Evolutionary conservation across 805 yeast genomes (phyloP), one percentile per base, ranked within the genome.

Genomic region (Ogataea salicorniae): DNA sequence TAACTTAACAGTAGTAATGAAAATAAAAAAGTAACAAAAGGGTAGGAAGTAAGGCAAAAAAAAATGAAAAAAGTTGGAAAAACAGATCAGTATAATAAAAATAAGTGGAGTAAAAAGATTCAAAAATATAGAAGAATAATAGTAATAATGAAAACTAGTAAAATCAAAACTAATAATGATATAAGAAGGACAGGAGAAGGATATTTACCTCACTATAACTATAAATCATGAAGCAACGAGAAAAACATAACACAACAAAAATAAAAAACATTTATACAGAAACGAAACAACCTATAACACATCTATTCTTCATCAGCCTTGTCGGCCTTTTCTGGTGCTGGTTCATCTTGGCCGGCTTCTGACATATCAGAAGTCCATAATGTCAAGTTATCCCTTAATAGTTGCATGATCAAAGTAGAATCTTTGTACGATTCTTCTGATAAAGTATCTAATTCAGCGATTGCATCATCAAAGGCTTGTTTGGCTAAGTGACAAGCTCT

Each of bases 381-480:
- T 58, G 98, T 92, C 77, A 92, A 79, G 82, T 92, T 92, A 75
- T 94, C 98, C 77, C 97, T 87, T 71, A 94, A 83, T 71, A 94
- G 83, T 82, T 94, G 98, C 99, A 94, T 94, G 69, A 94, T 94
- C 71, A 94, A 83, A 60, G 98, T 94, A 55, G 97, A 90, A 73
- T 92, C 99, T 74, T 92, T 94, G 83, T 94, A 92, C 59, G 96
- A 87, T 76, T 92, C 99, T 76, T 92, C 99, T 41, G 96, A 87
- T 68, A 92, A 79, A 58, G 97, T 88, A 75, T 92, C 99, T 70
- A 92, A 82, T 76, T 94, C 98, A 56, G 99, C 97, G 69, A 92
- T 95, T 56, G 99, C 99, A 68, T 92, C 98, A 72, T 92, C 99
- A 62, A 94, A 92, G 37, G 99, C 98, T 76, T 92, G 97, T 74